Percentiles rank a stretch among this genome's conserved stretches.
Conservation (phyloP, 2,329 filamentous ascomycete species). For the Aspergillus persii region DNA sequence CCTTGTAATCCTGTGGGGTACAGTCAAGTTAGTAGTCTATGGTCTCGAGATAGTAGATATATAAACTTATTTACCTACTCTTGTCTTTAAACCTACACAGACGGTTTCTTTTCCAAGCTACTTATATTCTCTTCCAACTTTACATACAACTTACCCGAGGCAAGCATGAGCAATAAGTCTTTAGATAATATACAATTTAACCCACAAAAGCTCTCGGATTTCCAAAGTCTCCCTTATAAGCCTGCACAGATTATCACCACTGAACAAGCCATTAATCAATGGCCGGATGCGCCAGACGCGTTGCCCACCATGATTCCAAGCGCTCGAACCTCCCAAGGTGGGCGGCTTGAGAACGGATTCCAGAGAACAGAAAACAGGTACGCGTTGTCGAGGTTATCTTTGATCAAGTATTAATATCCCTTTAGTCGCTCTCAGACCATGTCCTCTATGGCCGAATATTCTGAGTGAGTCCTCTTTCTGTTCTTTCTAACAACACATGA, state of each 20-base stretch:
- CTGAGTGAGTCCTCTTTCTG: not conserved
- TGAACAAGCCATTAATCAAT: not conserved
- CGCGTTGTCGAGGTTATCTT: not conserved
- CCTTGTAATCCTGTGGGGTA: too few relatives aligned
- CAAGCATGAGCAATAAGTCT: not conserved
- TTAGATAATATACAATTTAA: not conserved
- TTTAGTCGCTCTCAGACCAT: not conserved
- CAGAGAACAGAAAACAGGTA: not conserved
- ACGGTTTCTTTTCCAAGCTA: not conserved
- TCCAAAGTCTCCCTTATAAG: not conserved
- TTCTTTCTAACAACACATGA: not conserved
- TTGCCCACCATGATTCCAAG: not conserved
- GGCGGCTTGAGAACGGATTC: not conserved
- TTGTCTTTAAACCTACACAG: too few relatives aligned
- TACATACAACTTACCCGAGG: not conserved
- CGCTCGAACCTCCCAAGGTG: not conserved
- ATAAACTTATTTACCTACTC: too few relatives aligned
- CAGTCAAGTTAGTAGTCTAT: too few relatives aligned
- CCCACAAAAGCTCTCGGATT: not conserved
- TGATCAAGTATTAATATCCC: not conserved
- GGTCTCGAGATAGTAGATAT: too few relatives aligned
- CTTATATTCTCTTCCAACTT: not conserved
- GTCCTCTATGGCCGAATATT: not conserved
- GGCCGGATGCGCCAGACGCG: not conserved
- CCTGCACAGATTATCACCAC: not conserved